Evolutionary conservation across 2,329 filamentous ascomycete genomes (phyloP).

Genomic region (Phyllosticta capitalensis): DNA sequence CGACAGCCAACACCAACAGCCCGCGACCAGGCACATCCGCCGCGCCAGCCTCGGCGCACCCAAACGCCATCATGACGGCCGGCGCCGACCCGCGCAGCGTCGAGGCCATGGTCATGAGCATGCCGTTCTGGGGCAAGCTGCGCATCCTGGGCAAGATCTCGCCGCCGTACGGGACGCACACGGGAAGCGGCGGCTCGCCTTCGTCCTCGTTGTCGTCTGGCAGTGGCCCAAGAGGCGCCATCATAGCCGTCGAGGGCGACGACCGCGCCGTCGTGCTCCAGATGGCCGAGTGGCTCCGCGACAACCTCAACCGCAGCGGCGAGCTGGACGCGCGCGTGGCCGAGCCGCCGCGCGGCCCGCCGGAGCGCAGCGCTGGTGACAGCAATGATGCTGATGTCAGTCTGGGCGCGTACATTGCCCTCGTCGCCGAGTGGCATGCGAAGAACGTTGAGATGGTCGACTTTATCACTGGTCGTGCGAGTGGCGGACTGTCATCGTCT

Average conservation of each 20-base stretch:
- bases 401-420: conserved; percentile 51
- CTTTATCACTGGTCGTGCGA: conserved; percentile 36
- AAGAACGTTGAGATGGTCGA: conserved; percentile 61
- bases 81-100: conserved; percentile 33
- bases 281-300: conserved; percentile 56
- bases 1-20: conserved; percentile 15
- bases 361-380: conserved; percentile 15
- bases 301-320: conserved; percentile 41
- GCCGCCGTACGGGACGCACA: conserved; percentile 40
- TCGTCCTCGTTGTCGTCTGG: conserved; percentile 11
- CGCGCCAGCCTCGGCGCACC: background rate
- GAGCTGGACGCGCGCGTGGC: conserved; percentile 43
- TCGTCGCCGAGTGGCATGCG: conserved; percentile 64
- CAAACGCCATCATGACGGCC: background rate
- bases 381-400: conserved; percentile 19
- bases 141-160: conserved; percentile 67
- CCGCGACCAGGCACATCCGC: background rate
- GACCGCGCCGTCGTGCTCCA: conserved; percentile 52
- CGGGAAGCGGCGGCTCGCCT: background rate
- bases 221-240: conserved; percentile 55
- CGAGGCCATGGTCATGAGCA: conserved; percentile 64
- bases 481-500: background rate
- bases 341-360: conserved; percentile 37
- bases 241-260: conserved; percentile 76
- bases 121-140: conserved; percentile 67